Evolutionary conservation across 2,329 filamentous ascomycete species (phyloP).

Genomic region (Aspergillus pseudotamarii): DNA sequence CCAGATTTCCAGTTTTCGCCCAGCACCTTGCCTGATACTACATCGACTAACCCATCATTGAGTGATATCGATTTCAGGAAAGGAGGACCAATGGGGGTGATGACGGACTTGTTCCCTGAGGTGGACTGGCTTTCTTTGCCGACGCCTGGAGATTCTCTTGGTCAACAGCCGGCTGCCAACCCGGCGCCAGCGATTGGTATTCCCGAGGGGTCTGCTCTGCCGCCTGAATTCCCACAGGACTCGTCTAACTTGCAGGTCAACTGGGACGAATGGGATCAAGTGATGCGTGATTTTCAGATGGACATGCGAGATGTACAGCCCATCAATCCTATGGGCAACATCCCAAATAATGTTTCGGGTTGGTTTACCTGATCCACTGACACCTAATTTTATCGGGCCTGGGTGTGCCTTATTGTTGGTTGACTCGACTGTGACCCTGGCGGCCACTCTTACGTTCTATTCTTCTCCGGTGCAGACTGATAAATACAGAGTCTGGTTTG

Average conservation of each 20-base stretch:
- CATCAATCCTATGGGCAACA: slow-evolving; percentile 22
- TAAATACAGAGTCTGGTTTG: not conserved
- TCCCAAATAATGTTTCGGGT: slow-evolving; percentile 29
- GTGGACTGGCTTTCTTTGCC: slow-evolving; percentile 28
- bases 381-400: not conserved
- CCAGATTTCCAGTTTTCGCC: slow-evolving; percentile 17
- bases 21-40: slow-evolving; percentile 7
- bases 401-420: not conserved
- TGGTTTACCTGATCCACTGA: slow-evolving; percentile 31
- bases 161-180: slow-evolving; percentile 13
- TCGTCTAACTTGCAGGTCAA: slow-evolving; percentile 24
- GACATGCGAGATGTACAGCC: slow-evolving; percentile 34
- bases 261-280: slow-evolving; percentile 42
- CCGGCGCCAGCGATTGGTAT: slow-evolving; percentile 14
- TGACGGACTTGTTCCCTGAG: slow-evolving; percentile 33
- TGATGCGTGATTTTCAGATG: slow-evolving; percentile 43
- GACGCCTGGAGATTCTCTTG: slow-evolving; percentile 14
- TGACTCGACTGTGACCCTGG: not conserved
- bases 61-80: slow-evolving; percentile 28
- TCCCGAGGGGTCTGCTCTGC: slow-evolving; percentile 13
- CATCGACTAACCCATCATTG: slow-evolving; percentile 10
- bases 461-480: not conserved
- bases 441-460: not conserved
- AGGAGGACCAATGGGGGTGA: slow-evolving; percentile 28
- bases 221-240: slow-evolving; percentile 18